Evolutionary conservation across 2,329 filamentous ascomycete species (phyloP).

Genomic region (Xylariaceae sp.): DNA sequence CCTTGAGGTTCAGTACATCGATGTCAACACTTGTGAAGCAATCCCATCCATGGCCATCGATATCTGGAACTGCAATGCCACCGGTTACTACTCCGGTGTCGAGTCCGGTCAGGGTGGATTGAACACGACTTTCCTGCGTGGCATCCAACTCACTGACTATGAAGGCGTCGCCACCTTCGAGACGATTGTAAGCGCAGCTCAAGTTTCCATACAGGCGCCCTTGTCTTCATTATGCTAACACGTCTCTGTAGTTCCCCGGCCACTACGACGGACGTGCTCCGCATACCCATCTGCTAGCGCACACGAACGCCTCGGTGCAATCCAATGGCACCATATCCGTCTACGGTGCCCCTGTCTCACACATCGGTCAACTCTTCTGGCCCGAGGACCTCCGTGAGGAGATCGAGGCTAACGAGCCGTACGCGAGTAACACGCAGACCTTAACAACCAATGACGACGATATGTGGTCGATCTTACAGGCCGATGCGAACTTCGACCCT

Average conservation of each 20-base stretch:
- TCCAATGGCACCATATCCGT: conserved; percentile 30
- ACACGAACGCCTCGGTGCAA: conserved; percentile 26
- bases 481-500: conserved; percentile 37
- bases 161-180: conserved; percentile 46
- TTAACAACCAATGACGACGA: conserved; percentile 31
- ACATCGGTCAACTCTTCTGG: conserved; percentile 33
- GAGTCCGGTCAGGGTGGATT: conserved; percentile 30
- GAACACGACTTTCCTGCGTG: conserved; percentile 44
- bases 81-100: conserved; percentile 38
- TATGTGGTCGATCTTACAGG: conserved; percentile 29
- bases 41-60: conserved; percentile 39
- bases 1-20: conserved; percentile 43
- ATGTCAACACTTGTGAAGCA: conserved; percentile 44
- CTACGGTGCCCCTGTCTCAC: conserved; percentile 26
- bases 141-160: conserved; percentile 42
- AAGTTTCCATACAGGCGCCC: neutral
- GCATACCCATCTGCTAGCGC: conserved; percentile 39
- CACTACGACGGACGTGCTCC: conserved; percentile 36
- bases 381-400: conserved; percentile 27
- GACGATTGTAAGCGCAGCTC: conserved; percentile 29
- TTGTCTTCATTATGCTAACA: neutral
- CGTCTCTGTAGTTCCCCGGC: conserved; percentile 34
- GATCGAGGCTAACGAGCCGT: conserved; percentile 29
- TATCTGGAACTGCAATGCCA: conserved; percentile 42
- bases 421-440: conserved; percentile 26